Evolutionary conservation across 2,329 filamentous ascomycete genomes (phyloP).

Genomic region (Diaporthe destruens): DNA sequence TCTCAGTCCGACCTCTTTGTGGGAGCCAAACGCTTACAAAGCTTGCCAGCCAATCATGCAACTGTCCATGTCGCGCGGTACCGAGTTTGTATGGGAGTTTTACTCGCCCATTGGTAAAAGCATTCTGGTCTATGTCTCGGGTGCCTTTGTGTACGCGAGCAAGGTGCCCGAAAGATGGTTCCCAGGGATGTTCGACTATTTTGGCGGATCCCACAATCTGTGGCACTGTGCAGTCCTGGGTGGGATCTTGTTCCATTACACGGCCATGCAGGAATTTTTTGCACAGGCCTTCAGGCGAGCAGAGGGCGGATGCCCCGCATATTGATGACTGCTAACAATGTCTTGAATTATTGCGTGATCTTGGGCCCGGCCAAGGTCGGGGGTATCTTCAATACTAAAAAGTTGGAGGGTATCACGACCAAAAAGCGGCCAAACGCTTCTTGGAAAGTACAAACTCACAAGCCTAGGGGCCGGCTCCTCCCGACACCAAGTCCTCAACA

Average conservation of each 20-base stretch:
- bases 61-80: slow-evolving; percentile 80
- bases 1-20: neutral
- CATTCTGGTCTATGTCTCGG: slow-evolving; percentile 84
- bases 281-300: slow-evolving; percentile 79
- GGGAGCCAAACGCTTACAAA: neutral
- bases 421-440: slow-evolving; percentile 10
- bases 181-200: slow-evolving; percentile 94
- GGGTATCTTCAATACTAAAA: slow-evolving; percentile 39
- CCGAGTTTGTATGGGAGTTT: slow-evolving; percentile 87
- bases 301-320: slow-evolving; percentile 68
- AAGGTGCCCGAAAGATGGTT: slow-evolving; percentile 94
- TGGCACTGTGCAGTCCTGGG: slow-evolving; percentile 97
- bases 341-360: slow-evolving; percentile 17
- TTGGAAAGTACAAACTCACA: neutral
- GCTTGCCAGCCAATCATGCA: slow-evolving; percentile 77
- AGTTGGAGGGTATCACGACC: slow-evolving; percentile 33
- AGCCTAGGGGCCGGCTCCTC: neutral
- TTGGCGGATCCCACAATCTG: slow-evolving; percentile 95
- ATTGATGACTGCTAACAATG: slow-evolving; percentile 49
- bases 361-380: slow-evolving; percentile 13
- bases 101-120: slow-evolving; percentile 91
- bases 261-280: slow-evolving; percentile 96
- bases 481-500: slow-evolving; percentile 44
- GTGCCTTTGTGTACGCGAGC: slow-evolving; percentile 89
- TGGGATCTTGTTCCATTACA: slow-evolving; percentile 97